phyloP scores from a whole-genome alignment of 2,329 filamentous ascomycete genomes.

The Rugonectria rugulosa region DNA sequence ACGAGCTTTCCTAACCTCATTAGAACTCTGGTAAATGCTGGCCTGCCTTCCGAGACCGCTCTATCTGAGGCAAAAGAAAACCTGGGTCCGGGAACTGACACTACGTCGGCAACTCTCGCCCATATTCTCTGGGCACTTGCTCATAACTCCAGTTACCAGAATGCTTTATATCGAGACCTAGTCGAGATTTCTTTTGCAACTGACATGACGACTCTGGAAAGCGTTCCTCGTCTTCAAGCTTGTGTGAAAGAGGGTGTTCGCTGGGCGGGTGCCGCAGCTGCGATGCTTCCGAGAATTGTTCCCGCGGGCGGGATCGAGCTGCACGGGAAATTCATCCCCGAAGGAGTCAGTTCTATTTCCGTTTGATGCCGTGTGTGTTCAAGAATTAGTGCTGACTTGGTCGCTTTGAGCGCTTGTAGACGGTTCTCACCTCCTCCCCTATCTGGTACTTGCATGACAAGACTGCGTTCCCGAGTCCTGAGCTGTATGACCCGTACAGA shows the following conservation, averaged over 20 bases:
- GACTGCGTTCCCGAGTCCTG: constrained; percentile 34
- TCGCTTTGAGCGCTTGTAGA: constrained; percentile 16
- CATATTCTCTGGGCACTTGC: constrained; percentile 42
- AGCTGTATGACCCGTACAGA: constrained; percentile 36
- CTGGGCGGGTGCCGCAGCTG: constrained; percentile 38
- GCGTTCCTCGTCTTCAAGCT: constrained; percentile 29
- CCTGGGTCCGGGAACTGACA: constrained; percentile 42
- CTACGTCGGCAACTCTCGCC: constrained; percentile 41
- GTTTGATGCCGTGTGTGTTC: too few species aligned
- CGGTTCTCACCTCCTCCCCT: constrained; percentile 38
- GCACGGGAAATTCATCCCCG: constrained; percentile 31
- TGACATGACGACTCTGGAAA: constrained; percentile 35
- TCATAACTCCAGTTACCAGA: constrained; percentile 35
- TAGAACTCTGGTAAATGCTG: constrained; percentile 27
- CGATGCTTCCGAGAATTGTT: constrained; percentile 39
- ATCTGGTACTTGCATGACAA: constrained; percentile 42
- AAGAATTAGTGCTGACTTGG: background rate
- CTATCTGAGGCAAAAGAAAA: constrained; percentile 42
- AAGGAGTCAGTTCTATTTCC: constrained; percentile 24
- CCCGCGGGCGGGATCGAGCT: constrained; percentile 34
- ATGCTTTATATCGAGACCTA: constrained; percentile 34
- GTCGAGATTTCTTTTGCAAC: constrained; percentile 27
- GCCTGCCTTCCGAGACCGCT: constrained; percentile 33
- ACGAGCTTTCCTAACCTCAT: constrained; percentile 28
- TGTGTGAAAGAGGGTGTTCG: constrained; percentile 40